Evolutionary conservation across 768 basidiomycete species (phyloP).

Genomic region (Tulasnella sp.): DNA sequence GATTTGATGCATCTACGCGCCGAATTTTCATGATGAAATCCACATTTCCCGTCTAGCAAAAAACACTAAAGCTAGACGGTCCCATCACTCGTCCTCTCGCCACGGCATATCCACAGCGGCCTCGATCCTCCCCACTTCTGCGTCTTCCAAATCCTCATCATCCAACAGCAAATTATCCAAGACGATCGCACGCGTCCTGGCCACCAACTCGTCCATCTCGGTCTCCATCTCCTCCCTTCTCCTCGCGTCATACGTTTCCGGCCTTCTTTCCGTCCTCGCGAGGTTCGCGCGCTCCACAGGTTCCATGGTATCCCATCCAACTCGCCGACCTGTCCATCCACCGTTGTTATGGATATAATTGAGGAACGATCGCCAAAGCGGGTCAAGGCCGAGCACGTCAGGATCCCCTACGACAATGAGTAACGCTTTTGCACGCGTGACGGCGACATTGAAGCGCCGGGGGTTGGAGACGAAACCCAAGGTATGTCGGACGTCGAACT

Average conservation of each 20-base stretch:
- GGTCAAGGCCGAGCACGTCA: slow-evolving; percentile 45
- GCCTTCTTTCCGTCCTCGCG: neutral
- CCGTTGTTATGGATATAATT: slow-evolving; percentile 43
- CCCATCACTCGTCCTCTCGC: slow-evolving; percentile 28
- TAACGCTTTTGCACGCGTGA: slow-evolving; percentile 49
- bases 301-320: slow-evolving; percentile 3
- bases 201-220: slow-evolving; percentile 18
- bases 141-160: slow-evolving; percentile 14
- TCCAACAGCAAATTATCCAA: neutral
- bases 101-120: slow-evolving; percentile 33
- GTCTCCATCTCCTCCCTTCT: slow-evolving; percentile 1
- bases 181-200: neutral
- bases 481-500: slow-evolving; percentile 41
- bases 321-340: slow-evolving; percentile 40
- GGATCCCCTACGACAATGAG: slow-evolving; percentile 51
- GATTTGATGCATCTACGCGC: no score
- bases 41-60: no score
- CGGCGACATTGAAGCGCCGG: slow-evolving; percentile 47
- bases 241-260: neutral
- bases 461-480: slow-evolving; percentile 47
- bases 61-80: no score
- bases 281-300: slow-evolving; percentile 6
- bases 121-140: slow-evolving; percentile 16
- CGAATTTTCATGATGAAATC: no score
- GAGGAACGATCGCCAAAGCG: slow-evolving; percentile 48